phyloP scores from a whole-genome alignment of 352 stramenopile species.

The Pythium periplocum region DNA sequence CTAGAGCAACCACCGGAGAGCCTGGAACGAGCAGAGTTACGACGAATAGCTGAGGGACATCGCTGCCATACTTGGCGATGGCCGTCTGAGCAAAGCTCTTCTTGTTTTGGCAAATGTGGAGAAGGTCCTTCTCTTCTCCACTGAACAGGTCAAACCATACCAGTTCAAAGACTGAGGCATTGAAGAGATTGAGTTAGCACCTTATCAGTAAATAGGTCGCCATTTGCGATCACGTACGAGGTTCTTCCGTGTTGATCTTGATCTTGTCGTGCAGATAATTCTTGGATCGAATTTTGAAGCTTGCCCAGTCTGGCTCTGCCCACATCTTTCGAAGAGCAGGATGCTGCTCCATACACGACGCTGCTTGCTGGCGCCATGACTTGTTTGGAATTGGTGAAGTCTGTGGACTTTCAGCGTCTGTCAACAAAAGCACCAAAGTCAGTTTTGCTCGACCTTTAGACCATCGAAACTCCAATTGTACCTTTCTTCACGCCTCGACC shows the following conservation, averaged over 20 bases:
- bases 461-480: not conserved
- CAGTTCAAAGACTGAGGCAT: conserved; percentile 63
- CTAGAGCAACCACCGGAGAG: conserved; percentile 51
- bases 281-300: conserved; percentile 71
- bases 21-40: conserved; percentile 73
- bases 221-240: conserved; percentile 31
- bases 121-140: conserved; percentile 54
- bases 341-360: conserved; percentile 35
- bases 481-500: conserved; percentile 20
- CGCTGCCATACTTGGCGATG: conserved; percentile 52
- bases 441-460: not conserved
- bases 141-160: conserved; percentile 82
- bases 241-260: conserved; percentile 52
- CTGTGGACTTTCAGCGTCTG: conserved; percentile 13
- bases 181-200: not conserved
- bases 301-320: conserved; percentile 49
- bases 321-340: conserved; percentile 61
- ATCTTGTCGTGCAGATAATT: conserved; percentile 60
- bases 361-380: conserved; percentile 42
- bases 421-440: not conserved
- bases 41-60: conserved; percentile 68
- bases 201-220: no score
- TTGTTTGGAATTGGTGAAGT: conserved; percentile 30
- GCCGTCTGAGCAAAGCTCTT: conserved; percentile 69
- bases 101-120: conserved; percentile 58